These are phyloP conservation scores for Tylopilus intermedius DNA, from an alignment of 768 basidiomycete genomes.

Conservation along the genomic window DNA sequence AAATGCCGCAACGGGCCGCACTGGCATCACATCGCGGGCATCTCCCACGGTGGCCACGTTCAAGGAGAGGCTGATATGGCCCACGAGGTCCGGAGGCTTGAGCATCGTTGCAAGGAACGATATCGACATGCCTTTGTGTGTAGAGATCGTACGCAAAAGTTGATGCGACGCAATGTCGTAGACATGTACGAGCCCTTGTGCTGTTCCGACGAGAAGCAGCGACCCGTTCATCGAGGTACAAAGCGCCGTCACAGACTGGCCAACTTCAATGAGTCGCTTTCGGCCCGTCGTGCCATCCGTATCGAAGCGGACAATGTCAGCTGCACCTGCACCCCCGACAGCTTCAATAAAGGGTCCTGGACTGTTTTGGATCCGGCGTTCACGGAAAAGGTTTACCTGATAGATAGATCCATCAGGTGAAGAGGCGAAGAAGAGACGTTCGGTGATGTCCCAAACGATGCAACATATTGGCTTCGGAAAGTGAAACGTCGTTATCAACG, in stretches of 20 bases:
- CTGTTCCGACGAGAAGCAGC: conserved; percentile 78
- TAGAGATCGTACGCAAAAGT: conserved; percentile 71
- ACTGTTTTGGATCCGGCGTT: conserved; percentile 46
- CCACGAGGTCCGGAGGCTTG: conserved; percentile 82
- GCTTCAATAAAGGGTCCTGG: conserved; percentile 57
- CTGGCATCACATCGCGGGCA: conserved; percentile 56
- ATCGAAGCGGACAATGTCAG: conserved; percentile 66
- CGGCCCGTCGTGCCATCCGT: conserved; percentile 42
- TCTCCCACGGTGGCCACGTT: conserved; percentile 32
- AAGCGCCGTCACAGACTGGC: conserved; percentile 66
- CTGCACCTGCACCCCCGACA: conserved; percentile 67
- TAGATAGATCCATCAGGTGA: conserved; percentile 71
- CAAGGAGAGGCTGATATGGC: conserved; percentile 61
- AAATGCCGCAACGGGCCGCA: conserved; percentile 63
- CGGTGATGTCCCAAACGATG: conserved; percentile 76
- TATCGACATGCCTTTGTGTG: conserved; percentile 65
- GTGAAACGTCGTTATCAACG: conserved; percentile 80
- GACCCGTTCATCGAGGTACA: conserved; percentile 74
- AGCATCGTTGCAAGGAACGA: conserved; percentile 74
- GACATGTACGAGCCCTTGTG: conserved; percentile 64
- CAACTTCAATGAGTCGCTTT: conserved; percentile 65
- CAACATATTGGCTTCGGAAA: conserved; percentile 73
- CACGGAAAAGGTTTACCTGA: conserved; percentile 74
- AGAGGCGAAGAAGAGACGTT: conserved; percentile 85
- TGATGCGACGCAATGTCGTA: conserved; percentile 92